Base-by-base conservation (phyloP, 257 asterid genomes). In the Solanum rostratum region DNA sequence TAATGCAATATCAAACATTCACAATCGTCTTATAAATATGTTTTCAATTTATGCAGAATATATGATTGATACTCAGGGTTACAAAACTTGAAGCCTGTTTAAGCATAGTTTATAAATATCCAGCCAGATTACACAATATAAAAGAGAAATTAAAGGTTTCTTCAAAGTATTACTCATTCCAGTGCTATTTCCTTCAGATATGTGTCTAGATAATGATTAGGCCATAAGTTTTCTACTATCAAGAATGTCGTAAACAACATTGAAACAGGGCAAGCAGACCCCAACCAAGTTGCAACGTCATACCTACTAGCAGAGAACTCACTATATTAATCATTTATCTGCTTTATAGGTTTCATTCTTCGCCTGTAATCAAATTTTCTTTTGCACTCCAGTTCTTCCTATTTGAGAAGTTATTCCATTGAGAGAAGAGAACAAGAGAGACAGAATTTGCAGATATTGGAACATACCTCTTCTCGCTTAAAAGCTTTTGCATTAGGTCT, bases 401-500 rank as follows among this genome's bases (percentile, higher is more conserved):
- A 73, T 45, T 73, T 73, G 39, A 22, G 57, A 43, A n/a, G 55
- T 73, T 73, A n/a, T 45, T 73, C 55, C n/a, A 73, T 6, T 73
- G 9, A 74, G 15, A 74, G 41, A 74, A 45, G 13, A 78, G 63
- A 50, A 78, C 4, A 27, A 49, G 54, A 41, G 20, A 41, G 59
- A 0, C 20, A 74, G 24, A 76, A 74, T 24, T 29, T 16, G 46
- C 63, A 50, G 82, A 78, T 78, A 50, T 27, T 10, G 29, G 39
- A 50, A 80, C 88, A 15, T 85, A 96, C 99, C 98, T 93, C 97
- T 63, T 96, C 98, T 33, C 97, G 87, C 87, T 96, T 96, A 65
- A 93, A 96, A 54, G 99, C 98, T 90, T 88, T 96, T 39, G 97
- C 97, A 87, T 95, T 95, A 54, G 98, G 99, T 87, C 83, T 60